Conservation (phyloP, 2,329 filamentous ascomycete genomes). For the Fusarium euwallaceae region DNA sequence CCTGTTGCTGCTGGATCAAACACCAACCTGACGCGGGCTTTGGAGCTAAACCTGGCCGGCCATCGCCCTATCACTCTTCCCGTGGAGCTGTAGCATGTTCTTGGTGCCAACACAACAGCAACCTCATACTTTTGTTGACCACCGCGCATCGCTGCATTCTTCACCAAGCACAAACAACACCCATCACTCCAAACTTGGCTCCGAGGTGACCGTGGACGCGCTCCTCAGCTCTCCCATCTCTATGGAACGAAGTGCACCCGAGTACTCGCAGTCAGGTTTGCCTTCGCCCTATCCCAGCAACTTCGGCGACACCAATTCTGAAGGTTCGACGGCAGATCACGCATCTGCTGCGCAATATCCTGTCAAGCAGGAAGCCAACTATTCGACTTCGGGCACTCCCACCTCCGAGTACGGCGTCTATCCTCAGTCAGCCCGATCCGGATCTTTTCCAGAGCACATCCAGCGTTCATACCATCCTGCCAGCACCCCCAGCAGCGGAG, state of each 20-base stretch:
- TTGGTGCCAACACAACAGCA: constrained; percentile 52
- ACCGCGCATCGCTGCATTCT: constrained; percentile 41
- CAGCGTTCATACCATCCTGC: constrained; percentile 86
- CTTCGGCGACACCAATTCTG: constrained; percentile 81
- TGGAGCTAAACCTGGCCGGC: constrained; percentile 51
- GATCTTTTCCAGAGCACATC: constrained; percentile 89
- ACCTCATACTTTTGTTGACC: constrained; percentile 50
- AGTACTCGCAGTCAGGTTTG: constrained; percentile 92
- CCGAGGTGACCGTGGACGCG: constrained; percentile 46
- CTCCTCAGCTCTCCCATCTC: constrained; percentile 49
- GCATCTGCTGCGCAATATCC: constrained; percentile 92
- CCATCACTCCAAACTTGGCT: constrained; percentile 39
- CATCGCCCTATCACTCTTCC: constrained; percentile 46
- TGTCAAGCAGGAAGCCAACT: constrained; percentile 83
- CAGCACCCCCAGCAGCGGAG: constrained; percentile 75
- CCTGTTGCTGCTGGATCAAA: constrained; percentile 46
- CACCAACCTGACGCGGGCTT: constrained; percentile 50
- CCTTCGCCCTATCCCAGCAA: constrained; percentile 77
- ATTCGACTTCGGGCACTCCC: constrained; percentile 84
- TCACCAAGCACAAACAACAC: constrained; percentile 12
- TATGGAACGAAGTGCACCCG: constrained; percentile 75
- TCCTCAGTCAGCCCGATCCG: constrained; percentile 80
- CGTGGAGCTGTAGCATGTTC: constrained; percentile 53
- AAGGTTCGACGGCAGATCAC: constrained; percentile 90
- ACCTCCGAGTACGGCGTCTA: constrained; percentile 90